These are phyloP conservation scores for Termitomyces sp. DNA, from an alignment of 768 basidiomycete genomes.

Conservation along the genomic window DNA sequence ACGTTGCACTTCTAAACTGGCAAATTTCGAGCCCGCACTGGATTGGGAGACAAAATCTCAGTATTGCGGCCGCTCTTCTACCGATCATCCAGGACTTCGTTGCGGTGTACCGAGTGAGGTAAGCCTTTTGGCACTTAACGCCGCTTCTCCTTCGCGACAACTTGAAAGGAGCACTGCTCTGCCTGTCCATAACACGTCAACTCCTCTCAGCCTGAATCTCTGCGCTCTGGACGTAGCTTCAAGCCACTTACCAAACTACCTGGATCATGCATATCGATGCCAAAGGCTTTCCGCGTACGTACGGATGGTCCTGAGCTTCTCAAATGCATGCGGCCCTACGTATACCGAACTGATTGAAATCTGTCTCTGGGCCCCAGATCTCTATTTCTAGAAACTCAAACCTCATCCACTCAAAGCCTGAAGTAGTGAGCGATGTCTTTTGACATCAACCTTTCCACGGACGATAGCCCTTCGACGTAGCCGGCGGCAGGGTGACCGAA, in stretches of 20 bases:
- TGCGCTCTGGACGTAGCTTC: slow-evolving; percentile 1
- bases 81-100: not conserved
- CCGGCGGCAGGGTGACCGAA: not conserved
- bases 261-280: not conserved
- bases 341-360: not conserved
- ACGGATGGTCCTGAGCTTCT: not conserved
- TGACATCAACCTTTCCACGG: not conserved
- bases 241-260: slow-evolving; percentile 1
- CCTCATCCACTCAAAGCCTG: not conserved
- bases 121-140: slow-evolving; percentile 1
- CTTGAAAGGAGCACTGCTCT: slow-evolving; percentile 2
- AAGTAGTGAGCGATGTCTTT: not conserved
- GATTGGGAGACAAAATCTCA: not conserved
- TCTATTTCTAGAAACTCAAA: not conserved
- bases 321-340: not conserved
- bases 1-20: not conserved
- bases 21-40: not conserved
- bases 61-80: not conserved
- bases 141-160: not conserved
- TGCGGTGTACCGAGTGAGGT: slow-evolving; percentile 1
- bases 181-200: not conserved
- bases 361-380: not conserved
- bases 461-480: not conserved
- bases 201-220: not conserved
- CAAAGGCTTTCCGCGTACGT: slow-evolving; percentile 3